These are phyloP conservation scores for Fusarium sororula DNA, from an alignment of 2,329 filamentous ascomycete genomes.

Conservation along the genomic window DNA sequence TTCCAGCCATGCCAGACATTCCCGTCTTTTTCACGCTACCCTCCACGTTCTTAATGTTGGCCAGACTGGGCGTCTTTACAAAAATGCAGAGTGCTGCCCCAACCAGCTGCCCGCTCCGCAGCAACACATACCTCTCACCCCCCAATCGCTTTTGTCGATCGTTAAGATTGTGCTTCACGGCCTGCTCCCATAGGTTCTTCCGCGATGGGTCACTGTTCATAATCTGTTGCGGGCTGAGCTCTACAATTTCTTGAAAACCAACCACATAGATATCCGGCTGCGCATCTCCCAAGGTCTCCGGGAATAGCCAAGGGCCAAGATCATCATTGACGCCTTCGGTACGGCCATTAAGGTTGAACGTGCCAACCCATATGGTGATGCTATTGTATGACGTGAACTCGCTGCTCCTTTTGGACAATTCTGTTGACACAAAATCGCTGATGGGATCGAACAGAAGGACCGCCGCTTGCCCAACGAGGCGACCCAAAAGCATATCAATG, in stretches of 20 bases:
- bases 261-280: constrained; percentile 89
- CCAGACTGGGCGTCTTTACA: constrained; percentile 79
- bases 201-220: constrained; percentile 96
- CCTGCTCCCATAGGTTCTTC: constrained; percentile 85
- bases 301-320: constrained; percentile 86
- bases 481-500: constrained; percentile 90
- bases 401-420: constrained; percentile 71
- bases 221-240: constrained; percentile 95
- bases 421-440: constrained; percentile 85
- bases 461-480: constrained; percentile 81
- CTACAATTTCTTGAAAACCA: constrained; percentile 98
- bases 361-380: constrained; percentile 86
- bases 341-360: constrained; percentile 94
- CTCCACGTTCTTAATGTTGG: constrained; percentile 94
- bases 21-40: constrained; percentile 94
- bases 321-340: constrained; percentile 81
- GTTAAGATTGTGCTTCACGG: constrained; percentile 83
- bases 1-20: constrained; percentile 95
- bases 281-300: constrained; percentile 62
- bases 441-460: constrained; percentile 94
- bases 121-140: constrained; percentile 83
- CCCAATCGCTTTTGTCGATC: constrained; percentile 69
- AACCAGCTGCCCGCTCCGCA: constrained; percentile 93
- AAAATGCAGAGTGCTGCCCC: constrained; percentile 93
- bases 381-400: constrained; percentile 80